Base-by-base conservation (phyloP, 1,284 basidiomycete genomes). In the Inonotus obliquus region DNA sequence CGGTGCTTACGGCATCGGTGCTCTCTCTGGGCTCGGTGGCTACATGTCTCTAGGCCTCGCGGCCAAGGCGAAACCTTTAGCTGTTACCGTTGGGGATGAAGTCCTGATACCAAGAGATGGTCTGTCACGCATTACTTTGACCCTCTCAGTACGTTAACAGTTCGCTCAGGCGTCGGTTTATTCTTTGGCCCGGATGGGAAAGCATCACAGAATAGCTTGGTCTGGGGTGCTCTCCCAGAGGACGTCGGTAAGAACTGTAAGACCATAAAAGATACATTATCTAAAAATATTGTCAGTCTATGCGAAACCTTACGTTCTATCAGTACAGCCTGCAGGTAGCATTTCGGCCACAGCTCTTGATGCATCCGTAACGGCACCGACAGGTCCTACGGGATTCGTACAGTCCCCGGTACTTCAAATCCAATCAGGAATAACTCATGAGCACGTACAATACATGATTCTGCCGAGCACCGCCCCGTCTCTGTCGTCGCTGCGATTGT, bases 21-120 rank as follows among this genome's bases (percentile, higher is more conserved):
- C 91, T 0, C 77, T 96, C 38, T 85, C 83, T 10, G 91, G 92
- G 1, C 74, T 96, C 17, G 89, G 92, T 10, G 92, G 92, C 11
- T 96, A 96, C 70, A 94, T 97, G 84, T 92, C 90, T 11, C 75
- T 96, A 41, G 90, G 90, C 0, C 74, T 91, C 19, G 90, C 89
- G 2, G 80, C 84, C 10, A 91, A 87, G 69, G 80, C 83, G 4
- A 92, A 88, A 66, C 87, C 92, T 2, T 79, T 77, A 4, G 78
- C 87, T 2, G 77, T 86, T 1, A 81, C 79, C 17, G 76, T 91
- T 27, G 80, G 79, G 39, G 86, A 88, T 1, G 90, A 96, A 70
- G 84, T 85, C 0, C 73, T 96, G 7, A 81, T 96, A 37, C 81
- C 85, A 1, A 89, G 89, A 73, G 94, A 97, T 52, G 87, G 94